phyloP scores from a whole-genome alignment of 768 basidiomycete genomes.

The Fistulinella prunicolor region DNA sequence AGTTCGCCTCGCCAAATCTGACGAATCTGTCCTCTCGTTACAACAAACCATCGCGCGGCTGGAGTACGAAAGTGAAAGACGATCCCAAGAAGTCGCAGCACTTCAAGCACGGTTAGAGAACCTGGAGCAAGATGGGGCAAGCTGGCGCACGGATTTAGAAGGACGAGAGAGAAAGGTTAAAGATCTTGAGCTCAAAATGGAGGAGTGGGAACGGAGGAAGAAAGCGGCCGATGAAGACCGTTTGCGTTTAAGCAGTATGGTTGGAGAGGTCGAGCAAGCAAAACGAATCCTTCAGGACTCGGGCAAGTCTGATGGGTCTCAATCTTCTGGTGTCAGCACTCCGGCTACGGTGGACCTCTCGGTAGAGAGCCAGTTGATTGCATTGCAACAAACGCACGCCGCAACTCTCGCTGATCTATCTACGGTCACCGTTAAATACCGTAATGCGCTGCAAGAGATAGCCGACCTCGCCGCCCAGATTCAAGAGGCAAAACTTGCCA shows the following conservation, averaged over 20 bases:
- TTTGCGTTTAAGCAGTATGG: slow-evolving; percentile 61
- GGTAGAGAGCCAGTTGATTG: slow-evolving; percentile 60
- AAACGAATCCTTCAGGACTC: slow-evolving; percentile 59
- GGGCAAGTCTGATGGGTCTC: slow-evolving; percentile 29
- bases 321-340: slow-evolving; percentile 29
- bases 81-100: slow-evolving; percentile 65
- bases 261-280: slow-evolving; percentile 68
- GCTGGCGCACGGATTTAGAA: slow-evolving; percentile 83
- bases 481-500: slow-evolving; percentile 76
- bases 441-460: slow-evolving; percentile 86
- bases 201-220: slow-evolving; percentile 73
- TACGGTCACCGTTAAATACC: slow-evolving; percentile 76
- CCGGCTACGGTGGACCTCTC: slow-evolving; percentile 36
- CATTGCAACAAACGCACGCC: slow-evolving; percentile 79
- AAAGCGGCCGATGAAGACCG: slow-evolving; percentile 66
- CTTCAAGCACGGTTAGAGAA: slow-evolving; percentile 70
- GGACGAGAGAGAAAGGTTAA: slow-evolving; percentile 73
- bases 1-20: slow-evolving; percentile 69
- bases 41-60: slow-evolving; percentile 70
- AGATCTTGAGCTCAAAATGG: slow-evolving; percentile 75
- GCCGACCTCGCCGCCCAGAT: slow-evolving; percentile 92
- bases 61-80: slow-evolving; percentile 73
- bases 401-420: slow-evolving; percentile 80
- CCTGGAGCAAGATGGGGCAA: slow-evolving; percentile 70
- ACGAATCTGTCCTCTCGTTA: slow-evolving; percentile 70